phyloP scores from a whole-genome alignment of 768 basidiomycete species.

The Lentinus brumalis region DNA sequence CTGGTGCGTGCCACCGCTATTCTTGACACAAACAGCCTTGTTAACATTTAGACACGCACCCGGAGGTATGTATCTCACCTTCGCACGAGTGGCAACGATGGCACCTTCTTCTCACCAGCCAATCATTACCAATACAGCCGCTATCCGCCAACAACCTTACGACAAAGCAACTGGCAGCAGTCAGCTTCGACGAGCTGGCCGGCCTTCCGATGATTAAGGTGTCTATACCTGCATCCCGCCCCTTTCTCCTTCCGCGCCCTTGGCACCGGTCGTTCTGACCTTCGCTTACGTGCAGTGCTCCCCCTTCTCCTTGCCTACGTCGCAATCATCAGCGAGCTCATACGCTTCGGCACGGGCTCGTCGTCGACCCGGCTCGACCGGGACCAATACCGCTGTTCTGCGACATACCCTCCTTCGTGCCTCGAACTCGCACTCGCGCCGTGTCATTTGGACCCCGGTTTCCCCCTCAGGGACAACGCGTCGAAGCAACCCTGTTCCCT shows the following conservation, averaged over 20 bases:
- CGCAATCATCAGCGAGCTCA: not conserved
- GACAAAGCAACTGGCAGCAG: no score
- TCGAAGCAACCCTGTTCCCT: constrained; percentile 12
- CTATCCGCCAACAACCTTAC: not conserved
- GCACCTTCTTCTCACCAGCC: not conserved
- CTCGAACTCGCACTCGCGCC: not conserved
- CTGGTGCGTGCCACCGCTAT: not conserved
- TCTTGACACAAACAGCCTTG: constrained; percentile 5
- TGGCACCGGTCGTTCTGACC: no score
- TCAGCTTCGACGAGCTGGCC: no score
- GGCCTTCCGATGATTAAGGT: no score
- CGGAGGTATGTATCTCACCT: not conserved
- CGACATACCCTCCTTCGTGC: not conserved
- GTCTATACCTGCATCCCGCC: no score
- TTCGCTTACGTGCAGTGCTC: no score
- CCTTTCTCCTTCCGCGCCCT: no score
- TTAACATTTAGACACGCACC: constrained; percentile 19
- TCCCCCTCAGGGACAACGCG: no score
- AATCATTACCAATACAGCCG: not conserved
- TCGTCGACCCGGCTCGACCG: not conserved
- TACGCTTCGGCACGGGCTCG: not conserved
- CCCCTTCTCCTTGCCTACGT: no score
- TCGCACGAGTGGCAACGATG: constrained; percentile 1
- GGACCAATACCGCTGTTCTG: not conserved
- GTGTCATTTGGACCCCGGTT: not conserved